A percentile compares a stretch with the other conserved stretches of the same genome.
Evolutionary conservation across 176 grass and related monocot species (phyloP).

Genomic region (Eragrostis nindensis): DNA sequence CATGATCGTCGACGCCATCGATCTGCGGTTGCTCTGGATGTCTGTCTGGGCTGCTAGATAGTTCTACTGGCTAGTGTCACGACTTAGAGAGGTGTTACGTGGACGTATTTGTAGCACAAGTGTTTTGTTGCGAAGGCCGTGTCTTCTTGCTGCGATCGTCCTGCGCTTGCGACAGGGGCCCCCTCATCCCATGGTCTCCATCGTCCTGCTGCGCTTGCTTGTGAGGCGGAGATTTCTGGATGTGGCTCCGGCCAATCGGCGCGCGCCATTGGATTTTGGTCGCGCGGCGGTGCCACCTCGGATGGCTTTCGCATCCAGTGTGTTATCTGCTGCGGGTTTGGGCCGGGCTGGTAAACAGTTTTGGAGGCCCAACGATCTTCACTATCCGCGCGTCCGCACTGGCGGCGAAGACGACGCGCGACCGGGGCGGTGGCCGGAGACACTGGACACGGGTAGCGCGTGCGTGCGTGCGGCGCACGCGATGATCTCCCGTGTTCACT

Average conservation of each 20-base stretch:
- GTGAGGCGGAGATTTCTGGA: slow-evolving; percentile 76
- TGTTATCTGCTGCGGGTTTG: slow-evolving; percentile 31
- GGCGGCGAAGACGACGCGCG: no score
- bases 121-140: slow-evolving; percentile 15
- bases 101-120: slow-evolving; percentile 61
- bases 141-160: no score
- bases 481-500: no score
- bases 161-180: no score
- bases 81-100: slow-evolving; percentile 27
- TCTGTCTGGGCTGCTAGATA: not conserved
- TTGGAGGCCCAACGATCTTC: not conserved
- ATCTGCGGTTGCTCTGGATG: not conserved
- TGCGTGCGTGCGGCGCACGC: no score
- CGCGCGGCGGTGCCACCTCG: slow-evolving; percentile 53
- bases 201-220: no score
- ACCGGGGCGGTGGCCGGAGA: no score
- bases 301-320: slow-evolving; percentile 39
- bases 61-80: not conserved
- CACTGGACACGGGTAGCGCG: no score
- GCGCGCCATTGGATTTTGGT: slow-evolving; percentile 46
- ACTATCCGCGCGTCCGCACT: no score
- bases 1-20: slow-evolving; percentile 69
- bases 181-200: no score
- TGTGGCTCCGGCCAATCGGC: slow-evolving; percentile 64
- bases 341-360: not conserved